Evolutionary conservation across 768 basidiomycete species (phyloP).

Genomic region (Tricholomella constricta): DNA sequence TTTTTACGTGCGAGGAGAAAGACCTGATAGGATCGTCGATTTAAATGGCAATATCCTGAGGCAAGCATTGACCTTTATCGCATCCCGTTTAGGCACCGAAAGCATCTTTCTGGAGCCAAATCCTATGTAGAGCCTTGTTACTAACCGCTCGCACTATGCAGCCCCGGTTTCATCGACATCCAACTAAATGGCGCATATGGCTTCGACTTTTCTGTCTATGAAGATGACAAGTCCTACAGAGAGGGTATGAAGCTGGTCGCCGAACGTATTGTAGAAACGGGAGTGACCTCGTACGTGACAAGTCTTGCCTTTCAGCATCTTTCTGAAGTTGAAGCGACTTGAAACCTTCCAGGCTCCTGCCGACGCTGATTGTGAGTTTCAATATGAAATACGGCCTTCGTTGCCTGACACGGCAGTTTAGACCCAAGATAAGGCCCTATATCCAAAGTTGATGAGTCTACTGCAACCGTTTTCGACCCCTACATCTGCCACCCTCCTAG

Average conservation of each 20-base stretch:
- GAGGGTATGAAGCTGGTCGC: conserved; percentile 71
- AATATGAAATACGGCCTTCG: neutral
- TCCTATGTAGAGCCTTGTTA: neutral
- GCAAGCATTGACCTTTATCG: conserved; percentile 29
- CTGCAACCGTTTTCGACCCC: conserved; percentile 68
- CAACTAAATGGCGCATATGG: conserved; percentile 92
- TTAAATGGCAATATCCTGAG: conserved; percentile 78
- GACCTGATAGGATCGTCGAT: conserved; percentile 68
- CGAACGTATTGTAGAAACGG: conserved; percentile 80
- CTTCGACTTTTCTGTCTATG: conserved; percentile 85
- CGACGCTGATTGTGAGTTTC: conserved; percentile 68
- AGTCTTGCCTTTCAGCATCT: conserved; percentile 3
- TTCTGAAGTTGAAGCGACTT: conserved; percentile 14
- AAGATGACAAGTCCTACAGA: conserved; percentile 68
- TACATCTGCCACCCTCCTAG: conserved; percentile 71
- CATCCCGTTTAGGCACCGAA: neutral
- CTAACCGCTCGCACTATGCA: conserved; percentile 26
- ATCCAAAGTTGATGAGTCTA: conserved; percentile 68
- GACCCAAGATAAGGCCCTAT: conserved; percentile 79
- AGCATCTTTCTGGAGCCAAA: neutral
- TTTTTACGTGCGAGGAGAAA: conserved; percentile 61
- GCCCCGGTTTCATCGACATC: conserved; percentile 84
- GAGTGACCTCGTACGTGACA: conserved; percentile 76
- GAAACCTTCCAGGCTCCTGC: conserved; percentile 49
- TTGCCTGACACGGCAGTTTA: conserved; percentile 25